Evolutionary conservation across 2,329 filamentous ascomycete species (phyloP), one percentile per base, ranked within the genome.

Genomic region (Ophiostoma quercus): DNA sequence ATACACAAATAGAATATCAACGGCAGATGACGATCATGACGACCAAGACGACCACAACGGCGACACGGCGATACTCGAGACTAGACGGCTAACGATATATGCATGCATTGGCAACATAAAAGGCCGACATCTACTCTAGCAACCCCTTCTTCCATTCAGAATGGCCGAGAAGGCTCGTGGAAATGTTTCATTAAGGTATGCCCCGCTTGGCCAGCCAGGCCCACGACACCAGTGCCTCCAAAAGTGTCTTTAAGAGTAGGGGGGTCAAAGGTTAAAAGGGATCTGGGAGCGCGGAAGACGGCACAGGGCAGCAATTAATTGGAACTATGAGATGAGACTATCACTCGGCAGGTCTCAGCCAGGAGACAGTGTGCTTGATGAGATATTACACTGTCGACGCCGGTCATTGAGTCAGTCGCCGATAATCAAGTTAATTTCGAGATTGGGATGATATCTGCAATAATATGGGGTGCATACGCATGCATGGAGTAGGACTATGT

Each of bases 111-210:
- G 57, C 22, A 57, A 57, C 51, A 25, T 7, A 62, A 62, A 62
- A 25, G 57, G n/a, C 57, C 57, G 25, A 62, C 57, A 29, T 7
- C 22, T 25, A 29, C 32, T 47, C 43, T 47, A 47, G 43, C 19
- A 14, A 19, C 43, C 16, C 25, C 11, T 11, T 62, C 12, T 16
- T 9, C 11, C 25, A 25, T 29, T 57, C 11, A 62, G 57, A 62
- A 62, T 32, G 25, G 57, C 57, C 57, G 57, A 62, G 62, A 65
- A 65, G 62, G 62, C 62, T 12, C n/a, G 34, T 65, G 62, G 62
- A 41, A 65, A 65, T 65, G 62, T 65, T 65, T 34, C 62, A 65
- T 65, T 22, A 39, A 5, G 34, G 34, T 22, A n/a, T 63, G 29
- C 60, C 60, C 60, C 60, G 60, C 60, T 37, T 37, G 32, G 8